These are phyloP conservation scores for Penicillium sumatraense DNA, from an alignment of 2,329 filamentous ascomycete genomes.

Conservation along the genomic window DNA sequence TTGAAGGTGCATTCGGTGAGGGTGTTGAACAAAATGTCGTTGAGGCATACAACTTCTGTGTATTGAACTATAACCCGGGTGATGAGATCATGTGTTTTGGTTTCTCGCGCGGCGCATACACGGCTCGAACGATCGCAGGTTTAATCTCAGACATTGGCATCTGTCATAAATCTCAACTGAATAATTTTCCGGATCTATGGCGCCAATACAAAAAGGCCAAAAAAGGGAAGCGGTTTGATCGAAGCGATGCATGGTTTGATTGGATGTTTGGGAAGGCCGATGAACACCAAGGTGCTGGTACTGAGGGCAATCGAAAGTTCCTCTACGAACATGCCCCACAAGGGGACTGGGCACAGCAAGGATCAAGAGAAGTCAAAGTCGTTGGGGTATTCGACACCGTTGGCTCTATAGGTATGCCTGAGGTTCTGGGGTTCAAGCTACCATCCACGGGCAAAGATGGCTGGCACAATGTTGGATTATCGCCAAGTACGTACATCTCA, in stretches of 20 bases:
- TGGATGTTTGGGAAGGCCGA: slow-evolving; percentile 25
- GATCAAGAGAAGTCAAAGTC: slow-evolving; percentile 25
- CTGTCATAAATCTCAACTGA: slow-evolving; percentile 20
- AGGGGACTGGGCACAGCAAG: slow-evolving; percentile 8
- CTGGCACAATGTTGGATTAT: slow-evolving; percentile 24
- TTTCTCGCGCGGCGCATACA: slow-evolving; percentile 26
- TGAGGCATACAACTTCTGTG: slow-evolving; percentile 28
- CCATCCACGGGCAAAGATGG: slow-evolving; percentile 11
- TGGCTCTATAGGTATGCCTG: slow-evolving; percentile 34
- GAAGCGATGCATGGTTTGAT: slow-evolving; percentile 26
- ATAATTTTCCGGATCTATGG: slow-evolving; percentile 26
- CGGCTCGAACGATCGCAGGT: slow-evolving; percentile 25
- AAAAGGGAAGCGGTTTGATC: slow-evolving; percentile 19
- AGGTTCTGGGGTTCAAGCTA: slow-evolving; percentile 23
- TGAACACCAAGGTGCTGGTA: slow-evolving; percentile 21
- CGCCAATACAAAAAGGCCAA: slow-evolving; percentile 20
- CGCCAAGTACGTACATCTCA: slow-evolving; percentile 17
- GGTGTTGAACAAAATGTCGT: slow-evolving; percentile 25
- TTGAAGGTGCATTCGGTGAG: slow-evolving; percentile 28
- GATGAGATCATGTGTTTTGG: slow-evolving; percentile 29
- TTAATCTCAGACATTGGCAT: slow-evolving; percentile 27
- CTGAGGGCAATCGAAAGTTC: slow-evolving; percentile 12
- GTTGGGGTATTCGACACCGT: slow-evolving; percentile 40
- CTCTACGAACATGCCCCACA: slow-evolving; percentile 14
- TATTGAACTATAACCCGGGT: slow-evolving; percentile 23